phyloP scores from a whole-genome alignment of 768 basidiomycete species.

The Termitomyces heimii region DNA sequence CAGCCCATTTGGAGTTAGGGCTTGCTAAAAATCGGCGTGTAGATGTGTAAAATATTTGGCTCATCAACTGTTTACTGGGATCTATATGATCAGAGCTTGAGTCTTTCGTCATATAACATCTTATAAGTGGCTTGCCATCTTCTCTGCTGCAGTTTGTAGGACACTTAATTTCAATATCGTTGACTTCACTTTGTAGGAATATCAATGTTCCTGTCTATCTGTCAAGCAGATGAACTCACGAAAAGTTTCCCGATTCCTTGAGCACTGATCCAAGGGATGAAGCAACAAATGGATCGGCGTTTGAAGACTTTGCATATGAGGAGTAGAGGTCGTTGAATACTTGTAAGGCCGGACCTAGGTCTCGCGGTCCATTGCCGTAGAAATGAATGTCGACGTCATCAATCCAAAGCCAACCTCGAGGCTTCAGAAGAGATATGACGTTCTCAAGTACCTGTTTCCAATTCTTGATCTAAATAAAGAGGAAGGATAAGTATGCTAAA shows the following conservation, averaged over 20 bases:
- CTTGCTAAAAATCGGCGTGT: background rate
- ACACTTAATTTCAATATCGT: background rate
- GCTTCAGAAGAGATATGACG: background rate
- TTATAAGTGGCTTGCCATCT: background rate
- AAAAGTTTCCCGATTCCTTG: background rate
- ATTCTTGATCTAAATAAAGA: background rate
- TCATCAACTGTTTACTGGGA: background rate
- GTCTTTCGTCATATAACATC: background rate
- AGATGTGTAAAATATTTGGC: background rate
- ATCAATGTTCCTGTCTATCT: background rate
- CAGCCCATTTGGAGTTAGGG: background rate
- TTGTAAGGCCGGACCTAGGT: background rate
- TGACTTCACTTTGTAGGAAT: background rate
- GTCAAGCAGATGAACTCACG: background rate
- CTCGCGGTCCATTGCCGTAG: background rate
- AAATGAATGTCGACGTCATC: background rate
- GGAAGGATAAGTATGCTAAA: background rate
- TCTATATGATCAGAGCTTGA: background rate
- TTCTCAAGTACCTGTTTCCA: background rate
- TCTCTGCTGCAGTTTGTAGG: background rate
- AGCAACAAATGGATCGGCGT: background rate
- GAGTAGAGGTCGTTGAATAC: background rate
- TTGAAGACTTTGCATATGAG: background rate
- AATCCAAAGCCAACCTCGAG: constrained; percentile 5
- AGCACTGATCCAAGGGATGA: background rate